These are phyloP conservation scores for Aureobasidium sp. DNA, from an alignment of 2,329 filamentous ascomycete genomes.

Conservation along the genomic window DNA sequence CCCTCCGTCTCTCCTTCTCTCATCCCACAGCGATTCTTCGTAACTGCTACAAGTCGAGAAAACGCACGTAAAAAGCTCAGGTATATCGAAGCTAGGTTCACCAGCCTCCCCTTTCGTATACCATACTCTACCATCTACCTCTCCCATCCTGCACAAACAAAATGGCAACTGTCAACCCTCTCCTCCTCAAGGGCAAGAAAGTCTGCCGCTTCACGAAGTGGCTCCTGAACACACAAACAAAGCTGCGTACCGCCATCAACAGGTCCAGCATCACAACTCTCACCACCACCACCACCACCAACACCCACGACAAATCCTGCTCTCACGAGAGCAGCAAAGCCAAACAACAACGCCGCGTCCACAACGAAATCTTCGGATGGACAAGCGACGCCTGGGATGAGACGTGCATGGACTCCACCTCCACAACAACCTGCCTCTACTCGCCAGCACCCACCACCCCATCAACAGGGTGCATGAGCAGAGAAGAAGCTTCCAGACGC, in stretches of 20 bases:
- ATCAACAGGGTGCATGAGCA: background rate
- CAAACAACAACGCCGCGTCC: background rate
- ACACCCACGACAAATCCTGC: background rate
- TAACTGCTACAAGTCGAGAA: background rate
- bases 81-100: background rate
- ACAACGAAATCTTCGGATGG: conserved; percentile 11
- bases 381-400: background rate
- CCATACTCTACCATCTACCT: background rate
- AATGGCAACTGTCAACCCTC: background rate
- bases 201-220: background rate
- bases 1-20: background rate
- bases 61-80: background rate
- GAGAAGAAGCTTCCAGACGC: background rate
- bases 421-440: background rate
- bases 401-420: background rate
- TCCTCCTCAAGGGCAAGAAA: background rate
- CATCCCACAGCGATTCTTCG: background rate
- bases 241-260: background rate
- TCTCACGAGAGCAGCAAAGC: background rate
- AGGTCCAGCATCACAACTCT: background rate
- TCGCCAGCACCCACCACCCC: background rate
- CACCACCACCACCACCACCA: background rate
- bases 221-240: background rate
- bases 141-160: background rate
- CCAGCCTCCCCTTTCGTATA: background rate